These are phyloP conservation scores for Ampelocalamus luodianensis DNA, from an alignment of 176 grass and related monocot genomes.

Conservation along the genomic window DNA sequence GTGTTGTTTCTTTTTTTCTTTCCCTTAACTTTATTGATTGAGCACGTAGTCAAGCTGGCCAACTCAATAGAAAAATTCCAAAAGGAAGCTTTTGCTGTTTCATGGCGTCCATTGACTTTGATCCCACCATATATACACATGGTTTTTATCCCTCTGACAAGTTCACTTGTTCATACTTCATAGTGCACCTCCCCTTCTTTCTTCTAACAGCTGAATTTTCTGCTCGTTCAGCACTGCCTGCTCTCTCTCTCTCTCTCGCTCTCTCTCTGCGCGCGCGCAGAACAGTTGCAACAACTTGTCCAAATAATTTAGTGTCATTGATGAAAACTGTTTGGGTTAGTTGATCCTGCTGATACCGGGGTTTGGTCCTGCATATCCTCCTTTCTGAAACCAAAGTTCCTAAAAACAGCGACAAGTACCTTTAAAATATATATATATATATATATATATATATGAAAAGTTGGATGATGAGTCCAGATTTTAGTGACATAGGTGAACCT, in stretches of 20 bases:
- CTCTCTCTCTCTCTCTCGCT: too few species aligned
- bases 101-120: constrained; percentile 15
- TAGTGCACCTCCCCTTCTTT: neutral
- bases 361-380: neutral
- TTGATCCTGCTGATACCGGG: neutral
- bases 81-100: constrained; percentile 43
- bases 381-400: neutral
- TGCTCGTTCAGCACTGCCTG: neutral
- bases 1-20: neutral
- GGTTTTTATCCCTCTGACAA: neutral
- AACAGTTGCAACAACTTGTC: constrained; percentile 20
- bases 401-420: constrained; percentile 21
- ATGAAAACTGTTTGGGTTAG: neutral
- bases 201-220: neutral
- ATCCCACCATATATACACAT: neutral
- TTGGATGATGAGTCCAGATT: neutral
- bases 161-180: neutral
- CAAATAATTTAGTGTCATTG: neutral
- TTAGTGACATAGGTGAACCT: neutral
- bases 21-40: constrained; percentile 18
- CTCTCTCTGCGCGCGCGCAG: neutral
- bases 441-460: neutral
- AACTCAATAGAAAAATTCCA: constrained; percentile 4
- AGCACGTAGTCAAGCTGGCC: constrained; percentile 15
- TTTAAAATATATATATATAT: neutral